Evolutionary conservation across 371 early-diverging fungal species (phyloP), one percentile per base, ranked within the genome.

Genomic region (Apophysomyces variabilis): DNA sequence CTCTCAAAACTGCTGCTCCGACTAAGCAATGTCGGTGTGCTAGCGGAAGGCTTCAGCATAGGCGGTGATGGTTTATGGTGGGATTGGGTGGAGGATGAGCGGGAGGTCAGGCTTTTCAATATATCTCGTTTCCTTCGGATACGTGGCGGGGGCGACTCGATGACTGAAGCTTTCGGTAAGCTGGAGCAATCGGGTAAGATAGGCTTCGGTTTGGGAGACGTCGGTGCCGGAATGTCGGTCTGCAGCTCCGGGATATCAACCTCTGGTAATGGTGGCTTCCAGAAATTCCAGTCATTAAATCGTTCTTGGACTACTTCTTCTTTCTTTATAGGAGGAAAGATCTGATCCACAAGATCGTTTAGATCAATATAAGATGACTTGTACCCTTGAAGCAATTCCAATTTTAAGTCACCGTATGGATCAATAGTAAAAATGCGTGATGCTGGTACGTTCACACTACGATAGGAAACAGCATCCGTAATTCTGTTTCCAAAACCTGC

Each of bases 401-500:
- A 78, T 74, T 93, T 92, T 41, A 99, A 79, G 65, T 97, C 94
- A 16, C 99, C 99, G 5, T 89, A 83, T 0, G 94, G 87, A 75
- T 99, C 96, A 63, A 99, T 96, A 8, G 99, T 99, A 75, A 98
- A 99, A 47, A 99, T 99, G 35, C 95, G 88, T 26, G 95, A 93
- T 0, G 90, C 83, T 4, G 99, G 98, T 4, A 99, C 92, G 70
- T 93, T 90, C 39, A 99, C 96, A 57, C 91, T 89, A 64, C 97
- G 92, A 76, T 99, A 99, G 0, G 97, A 95, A 44, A 97, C 85
- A 11, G 98, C 96, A 56, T 90, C 92, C 8, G 95, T 95, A 57
- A 94, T 92, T 57, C 95, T 90, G 72, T 99, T 99, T 38, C 99
- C 99, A 76, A 99, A 99, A 0, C 99, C 99, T 14, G 99, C 99